Evolutionary conservation across 768 basidiomycete species (phyloP).

Genomic region (Russula sp.): DNA sequence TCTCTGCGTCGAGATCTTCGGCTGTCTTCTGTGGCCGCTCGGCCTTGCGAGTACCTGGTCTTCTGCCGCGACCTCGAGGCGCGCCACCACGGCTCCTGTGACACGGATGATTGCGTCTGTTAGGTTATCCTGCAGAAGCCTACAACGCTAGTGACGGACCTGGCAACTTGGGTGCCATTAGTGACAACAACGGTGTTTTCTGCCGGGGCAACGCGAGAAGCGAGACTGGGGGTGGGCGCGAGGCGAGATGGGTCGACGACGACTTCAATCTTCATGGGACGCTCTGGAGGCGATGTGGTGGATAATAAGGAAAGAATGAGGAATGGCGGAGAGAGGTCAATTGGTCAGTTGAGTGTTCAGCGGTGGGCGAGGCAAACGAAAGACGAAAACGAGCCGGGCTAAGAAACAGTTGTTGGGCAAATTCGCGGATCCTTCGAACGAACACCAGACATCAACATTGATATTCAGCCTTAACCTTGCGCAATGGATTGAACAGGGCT

Average conservation of each 20-base stretch:
- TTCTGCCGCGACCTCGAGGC: conserved; percentile 41
- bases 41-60: conserved; percentile 39
- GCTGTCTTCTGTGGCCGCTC: conserved; percentile 73
- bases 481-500: conserved; percentile 12
- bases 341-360: conserved; percentile 35
- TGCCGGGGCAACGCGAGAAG: conserved; percentile 79
- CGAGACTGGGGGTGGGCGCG: conserved; percentile 56
- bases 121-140: conserved; percentile 20
- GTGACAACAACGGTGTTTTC: conserved; percentile 38
- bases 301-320: conserved; percentile 27
- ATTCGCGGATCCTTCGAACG: conserved; percentile 18
- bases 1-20: conserved; percentile 95
- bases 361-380: conserved; percentile 30
- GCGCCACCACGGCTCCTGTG: conserved; percentile 16
- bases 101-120: neutral
- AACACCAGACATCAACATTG: conserved; percentile 16
- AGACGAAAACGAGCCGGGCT: conserved; percentile 25
- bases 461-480: conserved; percentile 20
- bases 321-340: conserved; percentile 31
- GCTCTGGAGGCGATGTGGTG: conserved; percentile 53
- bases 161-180: conserved; percentile 30
- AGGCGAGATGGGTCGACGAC: conserved; percentile 79
- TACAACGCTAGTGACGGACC: conserved; percentile 31
- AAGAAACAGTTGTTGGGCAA: conserved; percentile 22
- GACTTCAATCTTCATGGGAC: conserved; percentile 98